Percentiles rank a stretch among this genome's conserved stretches.
Evolutionary conservation across 2,329 filamentous ascomycete genomes (phyloP).

Genomic region (Diplodia corticola): DNA sequence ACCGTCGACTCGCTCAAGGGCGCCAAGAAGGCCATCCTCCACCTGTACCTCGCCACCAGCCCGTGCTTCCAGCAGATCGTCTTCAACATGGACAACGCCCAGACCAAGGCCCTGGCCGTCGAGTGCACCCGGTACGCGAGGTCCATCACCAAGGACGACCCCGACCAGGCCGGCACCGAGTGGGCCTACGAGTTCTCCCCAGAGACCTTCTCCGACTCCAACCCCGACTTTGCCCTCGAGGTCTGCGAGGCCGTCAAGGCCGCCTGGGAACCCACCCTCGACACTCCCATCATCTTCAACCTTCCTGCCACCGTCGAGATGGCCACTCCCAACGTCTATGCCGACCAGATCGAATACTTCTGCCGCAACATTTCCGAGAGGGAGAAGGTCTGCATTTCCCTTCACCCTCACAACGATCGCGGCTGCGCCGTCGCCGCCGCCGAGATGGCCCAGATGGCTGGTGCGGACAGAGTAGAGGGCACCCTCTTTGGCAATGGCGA

Average conservation of each 20-base stretch:
- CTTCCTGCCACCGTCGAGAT: conserved; percentile 94
- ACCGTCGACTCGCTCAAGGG: conserved; percentile 88
- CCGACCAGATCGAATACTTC: conserved; percentile 96
- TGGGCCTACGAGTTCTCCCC: conserved; percentile 85
- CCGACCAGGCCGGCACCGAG: conserved; percentile 56
- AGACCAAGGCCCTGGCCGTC: conserved; percentile 79
- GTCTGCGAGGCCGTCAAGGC: conserved; percentile 92
- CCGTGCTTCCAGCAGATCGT: conserved; percentile 92
- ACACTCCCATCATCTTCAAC: conserved; percentile 92
- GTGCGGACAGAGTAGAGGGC: conserved; percentile 90
- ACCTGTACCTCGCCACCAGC: conserved; percentile 94
- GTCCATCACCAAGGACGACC: conserved; percentile 82
- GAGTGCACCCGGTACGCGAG: conserved; percentile 83
- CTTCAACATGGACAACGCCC: conserved; percentile 81
- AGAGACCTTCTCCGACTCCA: conserved; percentile 88
- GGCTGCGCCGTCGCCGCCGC: conserved; percentile 87
- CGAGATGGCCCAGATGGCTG: conserved; percentile 93
- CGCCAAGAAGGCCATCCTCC: conserved; percentile 89
- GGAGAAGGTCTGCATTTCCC: conserved; percentile 82
- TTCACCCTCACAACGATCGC: conserved; percentile 94
- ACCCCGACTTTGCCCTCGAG: conserved; percentile 76
- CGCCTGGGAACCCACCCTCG: conserved; percentile 80
- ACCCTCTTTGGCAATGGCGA: conserved; percentile 95
- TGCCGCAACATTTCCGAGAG: conserved; percentile 80
- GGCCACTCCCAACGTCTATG: conserved; percentile 91